Base-by-base conservation (phyloP, 2,329 filamentous ascomycete genomes). In the Paecilomyces niveus region DNA sequence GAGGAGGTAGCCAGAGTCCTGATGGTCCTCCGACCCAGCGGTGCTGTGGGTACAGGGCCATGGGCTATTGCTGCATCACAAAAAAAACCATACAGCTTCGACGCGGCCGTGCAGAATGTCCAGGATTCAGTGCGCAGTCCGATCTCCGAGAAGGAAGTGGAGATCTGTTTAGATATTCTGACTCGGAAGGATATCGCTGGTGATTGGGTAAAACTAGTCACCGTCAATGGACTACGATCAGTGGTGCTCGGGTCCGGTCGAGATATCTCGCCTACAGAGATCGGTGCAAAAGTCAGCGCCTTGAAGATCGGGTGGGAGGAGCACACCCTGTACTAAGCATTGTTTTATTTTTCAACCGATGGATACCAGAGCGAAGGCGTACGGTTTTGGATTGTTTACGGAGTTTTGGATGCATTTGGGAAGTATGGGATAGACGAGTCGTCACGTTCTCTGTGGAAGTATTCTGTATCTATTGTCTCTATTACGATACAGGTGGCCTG, bases 1-100 rank as follows among this genome's bases (percentile, higher is more conserved):
- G 79, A 81, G n/a, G 88, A 91, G 65, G 82, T 92, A 9, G 81
- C 85, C 1, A 81, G 85, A 5, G 84, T 89, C 5, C 74, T 92
- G 33, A 81, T 81, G n/a, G 84, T 89, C 78, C 78, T 91, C 61
- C 69, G 74, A 45, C 76, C 74, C 0, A 67, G 65, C 53, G 67
- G 65, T 53, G 70, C 70, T 58, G 68, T 69, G 51, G 71, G 68
- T 26, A 67, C 62, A 50, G 71, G 70, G 1, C 65, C 67, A 53
- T 68, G 63, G 56, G 69, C 69, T 1, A 65, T 65, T 58, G 58
- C 68, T 22, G 64, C 68, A 7, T 76, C 74, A 31, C 79, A 78
- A 15, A 79, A 84, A 66, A 81, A 89, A 61, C 83, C 87, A 1
- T 91, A 89, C 67, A 83, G 83, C 24, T 83, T 91, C 78, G 75